phyloP scores from a whole-genome alignment of 2,329 filamentous ascomycete species.

The Macrophomina tecta region DNA sequence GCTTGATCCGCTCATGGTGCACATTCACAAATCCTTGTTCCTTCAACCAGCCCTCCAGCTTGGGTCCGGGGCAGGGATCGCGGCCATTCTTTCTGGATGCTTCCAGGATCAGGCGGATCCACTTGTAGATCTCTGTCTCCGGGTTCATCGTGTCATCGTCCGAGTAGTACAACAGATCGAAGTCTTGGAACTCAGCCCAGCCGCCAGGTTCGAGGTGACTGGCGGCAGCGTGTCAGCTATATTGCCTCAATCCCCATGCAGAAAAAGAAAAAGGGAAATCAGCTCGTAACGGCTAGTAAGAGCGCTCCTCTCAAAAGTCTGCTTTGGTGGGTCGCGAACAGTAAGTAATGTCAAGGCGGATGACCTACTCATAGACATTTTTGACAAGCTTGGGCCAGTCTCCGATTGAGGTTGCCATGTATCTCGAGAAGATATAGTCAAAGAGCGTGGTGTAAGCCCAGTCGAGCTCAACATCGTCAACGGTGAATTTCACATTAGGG shows the following conservation, averaged over 20 bases:
- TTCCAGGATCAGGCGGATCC: conserved; percentile 23
- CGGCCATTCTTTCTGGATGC: conserved; percentile 13
- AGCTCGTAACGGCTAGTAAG: too few species aligned
- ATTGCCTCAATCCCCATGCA: too few species aligned
- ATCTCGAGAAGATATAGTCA: conserved; percentile 62
- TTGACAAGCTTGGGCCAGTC: conserved; percentile 59
- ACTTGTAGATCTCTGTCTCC: conserved; percentile 32
- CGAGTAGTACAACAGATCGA: conserved; percentile 50
- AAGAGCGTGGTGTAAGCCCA: conserved; percentile 61
- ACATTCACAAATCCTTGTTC: conserved; percentile 53
- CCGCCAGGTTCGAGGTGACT: conserved; percentile 41
- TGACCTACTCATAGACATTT: conserved; percentile 50
- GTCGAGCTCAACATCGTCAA: conserved; percentile 66
- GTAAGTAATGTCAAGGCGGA: not conserved
- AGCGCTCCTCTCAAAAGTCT: too few species aligned
- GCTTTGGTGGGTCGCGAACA: too few species aligned
- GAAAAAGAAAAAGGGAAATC: too few species aligned
- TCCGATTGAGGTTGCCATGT: conserved; percentile 59
- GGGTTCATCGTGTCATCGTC: conserved; percentile 42
- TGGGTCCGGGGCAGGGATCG: conserved; percentile 30
- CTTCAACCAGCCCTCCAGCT: conserved; percentile 49
- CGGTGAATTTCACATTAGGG: conserved; percentile 65
- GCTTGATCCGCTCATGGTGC: conserved; percentile 39
- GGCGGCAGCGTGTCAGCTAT: not conserved
- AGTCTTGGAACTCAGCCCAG: conserved; percentile 57